Percentiles rank a stretch among this genome's conserved stretches.
phyloP scores from a whole-genome alignment of 1,139 yeast species.

The Zygosaccharomyces pseudobailii region DNA sequence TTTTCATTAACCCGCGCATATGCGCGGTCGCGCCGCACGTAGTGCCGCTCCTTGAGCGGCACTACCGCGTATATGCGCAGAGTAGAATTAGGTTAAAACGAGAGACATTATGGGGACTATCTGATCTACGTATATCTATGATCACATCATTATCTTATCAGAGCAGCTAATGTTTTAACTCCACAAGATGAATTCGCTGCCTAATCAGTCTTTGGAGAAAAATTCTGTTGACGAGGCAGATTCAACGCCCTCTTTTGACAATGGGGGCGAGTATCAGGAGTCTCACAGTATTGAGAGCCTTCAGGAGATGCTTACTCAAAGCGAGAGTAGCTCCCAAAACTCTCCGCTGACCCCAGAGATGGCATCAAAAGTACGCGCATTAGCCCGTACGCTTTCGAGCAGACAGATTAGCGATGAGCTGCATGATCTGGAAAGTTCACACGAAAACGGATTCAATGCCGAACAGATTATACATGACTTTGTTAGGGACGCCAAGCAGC shows the following conservation, averaged over 20 bases:
- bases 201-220: background rate
- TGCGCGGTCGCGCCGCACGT: background rate
- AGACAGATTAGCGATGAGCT: constrained; percentile 24
- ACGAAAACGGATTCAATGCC: constrained; percentile 21
- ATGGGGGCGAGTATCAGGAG: background rate
- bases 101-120: background rate
- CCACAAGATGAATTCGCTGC: background rate
- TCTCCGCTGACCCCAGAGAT: constrained; percentile 6
- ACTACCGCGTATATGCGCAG: background rate
- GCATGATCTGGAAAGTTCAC: constrained; percentile 5
- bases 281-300: background rate
- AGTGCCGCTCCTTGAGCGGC: background rate
- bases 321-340: background rate
- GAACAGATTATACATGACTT: constrained; percentile 14
- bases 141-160: background rate
- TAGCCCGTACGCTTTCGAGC: constrained; percentile 25
- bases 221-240: background rate
- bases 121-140: background rate
- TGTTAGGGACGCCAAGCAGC: constrained; percentile 32
- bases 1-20: background rate
- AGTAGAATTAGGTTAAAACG: background rate
- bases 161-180: background rate
- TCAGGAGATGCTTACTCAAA: background rate
- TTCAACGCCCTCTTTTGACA: background rate
- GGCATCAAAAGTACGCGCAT: constrained; percentile 20